Evolutionary conservation across 441 rosid genomes (phyloP), one percentile per base, ranked within the genome.

Genomic region (Erodium texanum): DNA sequence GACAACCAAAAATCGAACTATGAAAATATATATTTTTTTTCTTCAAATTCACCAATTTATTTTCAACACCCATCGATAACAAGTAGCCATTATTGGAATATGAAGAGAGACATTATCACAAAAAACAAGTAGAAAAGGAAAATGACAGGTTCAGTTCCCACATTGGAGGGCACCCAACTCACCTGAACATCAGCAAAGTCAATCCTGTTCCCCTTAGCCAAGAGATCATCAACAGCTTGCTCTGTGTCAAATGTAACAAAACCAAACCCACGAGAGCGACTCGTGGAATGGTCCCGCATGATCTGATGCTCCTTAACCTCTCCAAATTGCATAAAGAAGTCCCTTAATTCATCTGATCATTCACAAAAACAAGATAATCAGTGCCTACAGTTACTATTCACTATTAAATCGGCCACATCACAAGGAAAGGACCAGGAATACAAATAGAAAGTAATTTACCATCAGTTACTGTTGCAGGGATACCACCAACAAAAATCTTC

Each of bases 401-500:
- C 18, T 24, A 68, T 52, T 36, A 36, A 24, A n/a, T 56, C 36
- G 38, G 24, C 43, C 23, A 63, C 70, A 0, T 50, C 23, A 27
- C 63, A 19, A 54, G 45, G 16, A 15, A 71, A 75, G 24, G 10
- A 24, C n/a, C 19, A 12, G 45, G 3, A 52, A 58, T 22, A 65
- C 18, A 7, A 32, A 36, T 32, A 61, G 6, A 65, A 67, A 20
- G 24, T 4, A 22, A 24, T 10, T 54, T 71, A 86, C 90, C 90
- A 80, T 87, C 93, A 65, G 81, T 78, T 23, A 87, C 87, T 20
- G 84, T 65, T 7, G 88, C 68, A 50, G 93, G 93, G 62, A 87
- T 85, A 48, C 93, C 93, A 68, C 93, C 93, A 19, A 87, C 90
- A 79, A 87, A 87, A 66, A 87, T 85, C 82, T 85, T 87, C 79